phyloP scores from a whole-genome alignment of 2,329 filamentous ascomycete genomes.

The Botrytis hyacinthi region DNA sequence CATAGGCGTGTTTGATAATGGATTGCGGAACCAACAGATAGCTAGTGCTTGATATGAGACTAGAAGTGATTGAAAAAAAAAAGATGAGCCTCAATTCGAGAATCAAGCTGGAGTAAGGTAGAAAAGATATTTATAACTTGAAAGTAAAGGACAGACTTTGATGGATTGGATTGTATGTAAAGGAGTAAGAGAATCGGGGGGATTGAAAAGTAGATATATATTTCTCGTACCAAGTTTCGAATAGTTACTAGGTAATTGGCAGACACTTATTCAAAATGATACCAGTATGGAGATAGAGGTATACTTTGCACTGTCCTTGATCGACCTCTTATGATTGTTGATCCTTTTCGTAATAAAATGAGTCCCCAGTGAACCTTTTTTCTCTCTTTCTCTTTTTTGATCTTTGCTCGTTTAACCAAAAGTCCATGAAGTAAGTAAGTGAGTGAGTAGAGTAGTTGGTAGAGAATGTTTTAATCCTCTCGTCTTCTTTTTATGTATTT shows the following conservation, averaged over 20 bases:
- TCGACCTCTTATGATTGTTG: not conserved
- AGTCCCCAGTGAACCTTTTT: not conserved
- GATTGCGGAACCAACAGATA: slow-evolving; percentile 13
- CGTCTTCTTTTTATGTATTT: not conserved
- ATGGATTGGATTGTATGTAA: not conserved
- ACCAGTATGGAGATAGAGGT: not conserved
- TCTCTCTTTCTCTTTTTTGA: not conserved
- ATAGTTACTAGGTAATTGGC: not conserved
- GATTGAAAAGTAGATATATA: slow-evolving; percentile 3
- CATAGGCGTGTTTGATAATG: slow-evolving; percentile 18
- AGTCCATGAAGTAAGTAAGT: not conserved
- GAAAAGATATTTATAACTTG: not conserved
- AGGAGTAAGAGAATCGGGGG: not conserved
- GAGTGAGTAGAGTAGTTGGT: not conserved
- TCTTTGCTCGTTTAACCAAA: not conserved
- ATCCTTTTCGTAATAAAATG: slow-evolving; percentile 8
- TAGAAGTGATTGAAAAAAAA: slow-evolving; percentile 3
- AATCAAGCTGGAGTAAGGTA: not conserved
- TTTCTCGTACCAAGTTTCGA: slow-evolving; percentile 5
- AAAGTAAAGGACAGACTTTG: not conserved
- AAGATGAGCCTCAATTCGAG: not conserved
- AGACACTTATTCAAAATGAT: not conserved
- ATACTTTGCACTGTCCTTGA: not conserved
- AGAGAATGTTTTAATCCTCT: not conserved
- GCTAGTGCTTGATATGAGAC: not conserved